Conservation (phyloP, 495 filamentous ascomycete species). For the Cryomyces minteri region DNA sequence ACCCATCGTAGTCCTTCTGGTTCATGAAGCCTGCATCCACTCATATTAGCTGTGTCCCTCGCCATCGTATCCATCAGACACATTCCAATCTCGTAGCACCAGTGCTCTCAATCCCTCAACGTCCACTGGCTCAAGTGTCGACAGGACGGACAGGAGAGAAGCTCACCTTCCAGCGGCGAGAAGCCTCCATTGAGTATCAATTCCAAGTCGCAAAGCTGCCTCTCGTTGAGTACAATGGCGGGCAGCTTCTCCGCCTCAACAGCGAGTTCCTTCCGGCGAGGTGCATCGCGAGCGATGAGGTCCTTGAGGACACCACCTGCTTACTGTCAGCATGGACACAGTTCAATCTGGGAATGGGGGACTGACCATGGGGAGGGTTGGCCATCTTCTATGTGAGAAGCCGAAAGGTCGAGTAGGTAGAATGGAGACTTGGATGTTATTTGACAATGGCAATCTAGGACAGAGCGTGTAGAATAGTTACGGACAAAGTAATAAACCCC, state of each 20-base stretch:
- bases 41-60: conserved; percentile 9
- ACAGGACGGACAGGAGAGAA: not conserved
- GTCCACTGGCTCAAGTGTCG: no score
- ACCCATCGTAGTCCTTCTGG: conserved; percentile 90
- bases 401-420: no score
- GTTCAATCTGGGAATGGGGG: no score
- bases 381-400: conserved; percentile 29
- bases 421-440: no score
- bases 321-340: no score
- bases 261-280: conserved; percentile 52
- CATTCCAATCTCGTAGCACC: no score
- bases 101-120: no score
- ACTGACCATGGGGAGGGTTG: conserved; percentile 52
- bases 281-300: conserved; percentile 75
- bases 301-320: conserved; percentile 81
- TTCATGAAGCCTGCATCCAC: conserved; percentile 69
- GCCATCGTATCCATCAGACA: no score
- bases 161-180: conserved; percentile 85
- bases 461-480: no score
- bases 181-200: conserved; percentile 93
- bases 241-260: conserved; percentile 76
- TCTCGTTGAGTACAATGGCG: conserved; percentile 70
- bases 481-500: no score
- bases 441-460: no score
- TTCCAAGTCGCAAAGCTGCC: conserved; percentile 94